Conservation (phyloP, 176 grass and related monocot species). For the Phragmites australis region DNA sequence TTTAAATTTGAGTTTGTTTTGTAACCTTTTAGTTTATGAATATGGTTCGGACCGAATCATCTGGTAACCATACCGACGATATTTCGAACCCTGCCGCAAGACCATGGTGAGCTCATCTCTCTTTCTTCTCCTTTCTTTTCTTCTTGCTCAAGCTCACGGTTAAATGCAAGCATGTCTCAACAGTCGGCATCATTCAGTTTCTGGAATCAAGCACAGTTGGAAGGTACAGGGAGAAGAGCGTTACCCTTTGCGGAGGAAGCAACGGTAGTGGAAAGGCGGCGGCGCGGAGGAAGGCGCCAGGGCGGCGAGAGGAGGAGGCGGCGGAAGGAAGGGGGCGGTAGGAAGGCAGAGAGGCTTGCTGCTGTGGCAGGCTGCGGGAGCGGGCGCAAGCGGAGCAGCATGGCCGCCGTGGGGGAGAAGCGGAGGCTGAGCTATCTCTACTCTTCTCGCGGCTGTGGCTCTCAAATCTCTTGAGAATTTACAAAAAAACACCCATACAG, state of each 20-base stretch:
- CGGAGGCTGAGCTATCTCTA: slow-evolving; percentile 11
- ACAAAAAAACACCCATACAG: neutral
- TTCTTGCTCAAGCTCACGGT: too few relatives aligned
- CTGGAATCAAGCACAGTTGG: neutral
- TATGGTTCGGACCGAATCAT: too few relatives aligned
- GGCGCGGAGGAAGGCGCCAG: slow-evolving; percentile 10
- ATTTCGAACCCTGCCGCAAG: too few relatives aligned
- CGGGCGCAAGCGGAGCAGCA: slow-evolving; percentile 67
- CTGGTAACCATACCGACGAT: too few relatives aligned
- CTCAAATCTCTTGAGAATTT: slow-evolving; percentile 5
- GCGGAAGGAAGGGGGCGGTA: slow-evolving; percentile 1
- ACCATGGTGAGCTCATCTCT: too few relatives aligned
- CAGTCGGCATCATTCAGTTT: neutral
- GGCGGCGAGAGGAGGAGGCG: slow-evolving; percentile 6
- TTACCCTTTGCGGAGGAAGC: slow-evolving; percentile 36
- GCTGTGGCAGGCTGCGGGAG: slow-evolving; percentile 23
- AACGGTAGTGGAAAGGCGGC: slow-evolving; percentile 20
- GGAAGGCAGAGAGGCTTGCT: slow-evolving; percentile 28
- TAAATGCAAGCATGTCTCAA: neutral
- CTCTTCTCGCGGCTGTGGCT: neutral
- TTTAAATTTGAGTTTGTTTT: neutral
- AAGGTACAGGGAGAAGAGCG: neutral
- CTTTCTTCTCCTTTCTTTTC: too few relatives aligned
- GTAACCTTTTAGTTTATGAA: too few relatives aligned
- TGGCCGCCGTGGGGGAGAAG: neutral